Percentiles rank a stretch among this genome's conserved stretches.
Evolutionary conservation across 768 basidiomycete species (phyloP).

Genomic region (Russula foetens): DNA sequence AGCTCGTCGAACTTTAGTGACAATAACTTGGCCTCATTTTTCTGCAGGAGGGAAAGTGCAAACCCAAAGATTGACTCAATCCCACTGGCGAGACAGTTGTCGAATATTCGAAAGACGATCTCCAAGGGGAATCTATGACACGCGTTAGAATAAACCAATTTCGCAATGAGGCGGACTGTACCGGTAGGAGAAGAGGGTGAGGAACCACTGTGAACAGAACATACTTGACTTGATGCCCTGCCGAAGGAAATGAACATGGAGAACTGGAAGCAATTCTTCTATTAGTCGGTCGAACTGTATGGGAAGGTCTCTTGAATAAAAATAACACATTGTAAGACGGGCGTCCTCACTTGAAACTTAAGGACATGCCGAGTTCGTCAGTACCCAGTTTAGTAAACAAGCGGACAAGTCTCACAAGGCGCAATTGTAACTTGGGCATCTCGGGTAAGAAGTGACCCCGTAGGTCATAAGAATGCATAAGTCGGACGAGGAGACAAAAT

Average conservation of each 20-base stretch:
- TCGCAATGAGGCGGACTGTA: conserved; percentile 26
- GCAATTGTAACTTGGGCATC: conserved; percentile 94
- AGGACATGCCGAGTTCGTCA: not conserved
- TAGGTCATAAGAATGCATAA: conserved; percentile 96
- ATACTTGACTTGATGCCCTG: conserved; percentile 96
- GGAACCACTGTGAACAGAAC: conserved; percentile 98
- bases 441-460: conserved; percentile 97
- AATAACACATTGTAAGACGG: not conserved
- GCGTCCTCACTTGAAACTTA: conserved; percentile 49
- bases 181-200: conserved; percentile 96
- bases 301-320: conserved; percentile 6
- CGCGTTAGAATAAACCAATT: not conserved
- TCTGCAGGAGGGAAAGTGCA: conserved; percentile 76
- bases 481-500: conserved; percentile 85
- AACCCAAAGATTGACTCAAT: conserved; percentile 97
- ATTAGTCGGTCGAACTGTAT: conserved; percentile 84
- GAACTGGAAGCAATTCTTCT: conserved; percentile 86
- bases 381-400: not conserved
- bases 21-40: conserved; percentile 77
- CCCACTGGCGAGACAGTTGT: conserved; percentile 92
- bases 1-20: conserved; percentile 88
- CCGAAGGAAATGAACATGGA: conserved; percentile 88
- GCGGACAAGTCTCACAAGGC: conserved; percentile 50
- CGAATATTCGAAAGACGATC: conserved; percentile 93
- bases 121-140: conserved; percentile 77